Evolutionary conservation across 495 filamentous ascomycete species (phyloP).

Genomic region (Pyronema domesticum): DNA sequence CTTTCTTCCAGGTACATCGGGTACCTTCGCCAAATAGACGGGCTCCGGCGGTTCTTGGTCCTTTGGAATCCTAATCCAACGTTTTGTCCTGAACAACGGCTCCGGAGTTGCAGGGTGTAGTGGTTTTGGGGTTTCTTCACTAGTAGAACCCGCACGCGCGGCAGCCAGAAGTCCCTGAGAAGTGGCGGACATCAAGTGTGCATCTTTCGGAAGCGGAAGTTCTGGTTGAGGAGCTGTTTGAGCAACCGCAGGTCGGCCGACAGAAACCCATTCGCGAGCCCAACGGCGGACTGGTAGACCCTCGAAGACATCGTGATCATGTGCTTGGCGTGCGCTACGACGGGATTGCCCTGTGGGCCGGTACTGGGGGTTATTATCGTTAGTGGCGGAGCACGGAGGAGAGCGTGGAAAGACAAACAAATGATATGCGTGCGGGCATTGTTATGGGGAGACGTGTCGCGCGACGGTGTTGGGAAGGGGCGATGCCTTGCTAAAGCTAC

Average conservation of each 20-base stretch:
- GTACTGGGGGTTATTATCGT: conserved; percentile 25
- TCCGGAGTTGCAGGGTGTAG: conserved; percentile 29
- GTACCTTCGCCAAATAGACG: conserved; percentile 73
- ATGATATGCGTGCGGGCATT: conserved; percentile 24
- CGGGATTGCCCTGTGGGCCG: conserved; percentile 46
- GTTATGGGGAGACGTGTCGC: not conserved
- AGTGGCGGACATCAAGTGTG: conserved; percentile 55
- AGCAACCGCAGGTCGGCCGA: conserved; percentile 29
- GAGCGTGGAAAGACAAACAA: conserved; percentile 10
- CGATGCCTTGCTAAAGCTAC: too few species aligned
- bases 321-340: conserved; percentile 48
- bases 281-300: conserved; percentile 87
- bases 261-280: conserved; percentile 50
- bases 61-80: conserved; percentile 64
- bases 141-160: conserved; percentile 53
- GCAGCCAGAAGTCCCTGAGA: conserved; percentile 72
- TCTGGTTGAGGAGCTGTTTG: conserved; percentile 43
- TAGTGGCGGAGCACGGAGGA: conserved; percentile 1
- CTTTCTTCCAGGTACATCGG: conserved; percentile 37
- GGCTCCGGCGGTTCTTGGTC: conserved; percentile 60
- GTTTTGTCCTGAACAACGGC: conserved; percentile 48
- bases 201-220: conserved; percentile 70
- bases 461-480: too few species aligned
- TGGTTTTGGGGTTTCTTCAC: conserved; percentile 42
- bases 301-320: conserved; percentile 91